phyloP scores from a whole-genome alignment of 139 green algal genomes.

The Tetraselmis striata region DNA sequence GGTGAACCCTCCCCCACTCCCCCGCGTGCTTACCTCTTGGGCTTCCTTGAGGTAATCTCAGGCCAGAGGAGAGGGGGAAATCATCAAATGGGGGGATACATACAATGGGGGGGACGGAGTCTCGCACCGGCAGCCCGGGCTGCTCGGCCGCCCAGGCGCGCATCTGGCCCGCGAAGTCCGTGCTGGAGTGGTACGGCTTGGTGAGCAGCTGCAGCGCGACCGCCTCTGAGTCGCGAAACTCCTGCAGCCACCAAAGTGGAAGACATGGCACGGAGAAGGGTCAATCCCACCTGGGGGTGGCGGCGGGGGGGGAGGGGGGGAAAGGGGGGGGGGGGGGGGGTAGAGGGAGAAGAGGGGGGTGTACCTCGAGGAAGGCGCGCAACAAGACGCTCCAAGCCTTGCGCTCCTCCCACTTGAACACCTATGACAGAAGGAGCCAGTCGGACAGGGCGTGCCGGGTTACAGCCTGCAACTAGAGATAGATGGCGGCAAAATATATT shows the following conservation, averaged over 20 bases:
- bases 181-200: slow-evolving; percentile 32
- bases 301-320: neutral
- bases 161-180: slow-evolving; percentile 24
- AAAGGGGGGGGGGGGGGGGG: neutral
- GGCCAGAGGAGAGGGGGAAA: no score
- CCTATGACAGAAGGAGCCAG: slow-evolving; percentile 46
- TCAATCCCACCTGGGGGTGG: no score
- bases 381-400: slow-evolving; percentile 62
- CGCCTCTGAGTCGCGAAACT: slow-evolving; percentile 36
- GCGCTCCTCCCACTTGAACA: slow-evolving; percentile 70
- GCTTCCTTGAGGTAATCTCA: no score
- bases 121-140: no score
- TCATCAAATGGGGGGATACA: no score
- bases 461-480: no score
- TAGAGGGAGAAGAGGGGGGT: neutral
- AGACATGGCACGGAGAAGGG: no score
- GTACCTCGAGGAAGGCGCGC: slow-evolving; percentile 28
- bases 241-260: neutral
- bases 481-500: no score
- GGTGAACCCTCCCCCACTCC: no score
- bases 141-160: slow-evolving; percentile 12
- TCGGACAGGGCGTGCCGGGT: no score
- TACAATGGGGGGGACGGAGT: no score
- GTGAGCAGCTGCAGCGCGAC: slow-evolving; percentile 45
- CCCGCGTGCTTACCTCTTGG: no score